Conservation (phyloP, 176 grass and related monocot species). For the Triticum dicoccoides region DNA sequence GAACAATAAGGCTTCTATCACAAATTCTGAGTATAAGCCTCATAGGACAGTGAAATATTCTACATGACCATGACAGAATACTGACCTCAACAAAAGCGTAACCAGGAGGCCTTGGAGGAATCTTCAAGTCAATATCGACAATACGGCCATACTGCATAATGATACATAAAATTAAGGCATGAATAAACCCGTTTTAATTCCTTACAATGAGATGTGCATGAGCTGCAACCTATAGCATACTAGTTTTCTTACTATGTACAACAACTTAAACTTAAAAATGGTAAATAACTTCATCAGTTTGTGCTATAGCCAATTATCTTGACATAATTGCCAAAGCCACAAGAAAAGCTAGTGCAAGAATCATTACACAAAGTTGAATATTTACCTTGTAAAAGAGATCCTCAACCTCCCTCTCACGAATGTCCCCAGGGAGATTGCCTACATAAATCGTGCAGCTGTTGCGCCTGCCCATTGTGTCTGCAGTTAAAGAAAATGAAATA, state of each 20-base stretch:
- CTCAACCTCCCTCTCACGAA: conserved; percentile 92
- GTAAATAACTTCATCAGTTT: background rate
- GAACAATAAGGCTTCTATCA: background rate
- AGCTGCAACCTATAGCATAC: background rate
- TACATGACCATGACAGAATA: background rate
- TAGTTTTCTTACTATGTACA: background rate
- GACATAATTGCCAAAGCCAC: background rate
- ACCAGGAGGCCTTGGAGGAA: conserved; percentile 92
- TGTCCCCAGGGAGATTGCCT: conserved; percentile 93
- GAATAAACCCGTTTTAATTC: background rate
- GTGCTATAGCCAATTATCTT: background rate
- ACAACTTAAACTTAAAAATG: background rate
- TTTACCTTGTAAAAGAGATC: conserved; percentile 93
- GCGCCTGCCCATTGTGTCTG: conserved; percentile 74
- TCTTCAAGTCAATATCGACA: conserved; percentile 91
- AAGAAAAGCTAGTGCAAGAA: background rate
- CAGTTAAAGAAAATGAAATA: background rate
- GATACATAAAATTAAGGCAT: background rate
- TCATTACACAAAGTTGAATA: background rate
- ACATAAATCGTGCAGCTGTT: conserved; percentile 81
- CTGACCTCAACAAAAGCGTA: conserved; percentile 95
- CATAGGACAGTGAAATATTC: background rate
- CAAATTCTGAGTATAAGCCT: background rate
- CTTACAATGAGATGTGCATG: background rate
- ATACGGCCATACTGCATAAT: conserved; percentile 77